Conservation (phyloP, 1,284 basidiomycete genomes). For the Ustilago shanxiensis region DNA sequence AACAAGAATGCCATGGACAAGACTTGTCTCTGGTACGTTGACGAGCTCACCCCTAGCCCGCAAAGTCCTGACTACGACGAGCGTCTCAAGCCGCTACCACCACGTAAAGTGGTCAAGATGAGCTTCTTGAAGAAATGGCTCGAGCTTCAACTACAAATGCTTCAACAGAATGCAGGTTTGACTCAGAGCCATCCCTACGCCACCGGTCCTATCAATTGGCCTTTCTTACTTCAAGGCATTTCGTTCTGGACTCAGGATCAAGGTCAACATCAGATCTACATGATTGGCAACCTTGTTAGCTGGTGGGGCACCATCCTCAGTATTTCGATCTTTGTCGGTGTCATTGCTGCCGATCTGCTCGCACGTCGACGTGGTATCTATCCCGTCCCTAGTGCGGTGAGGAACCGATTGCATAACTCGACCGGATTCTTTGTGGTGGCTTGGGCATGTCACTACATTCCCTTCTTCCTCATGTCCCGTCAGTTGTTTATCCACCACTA, state of each 20-base stretch:
- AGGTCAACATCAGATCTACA: conserved; percentile 90
- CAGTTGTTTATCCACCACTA: conserved; percentile 95
- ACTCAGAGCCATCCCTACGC: conserved; percentile 97
- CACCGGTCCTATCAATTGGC: conserved; percentile 94
- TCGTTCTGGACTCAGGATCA: conserved; percentile 93
- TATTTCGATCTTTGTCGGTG: conserved; percentile 87
- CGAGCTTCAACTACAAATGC: conserved; percentile 93
- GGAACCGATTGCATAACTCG: conserved; percentile 91
- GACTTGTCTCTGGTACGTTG: conserved; percentile 87
- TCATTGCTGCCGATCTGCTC: conserved; percentile 87
- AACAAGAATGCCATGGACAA: conserved; percentile 91
- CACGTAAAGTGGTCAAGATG: conserved; percentile 82
- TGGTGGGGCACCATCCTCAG: conserved; percentile 94
- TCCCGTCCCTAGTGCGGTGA: conserved; percentile 83
- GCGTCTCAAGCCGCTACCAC: conserved; percentile 63
- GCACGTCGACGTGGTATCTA: conserved; percentile 86
- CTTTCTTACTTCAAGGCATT: conserved; percentile 93
- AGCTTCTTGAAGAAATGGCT: conserved; percentile 95
- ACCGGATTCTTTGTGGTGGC: conserved; percentile 93
- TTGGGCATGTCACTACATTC: conserved; percentile 95
- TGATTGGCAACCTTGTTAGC: conserved; percentile 91
- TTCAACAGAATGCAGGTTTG: conserved; percentile 96
- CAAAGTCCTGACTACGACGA: conserved; percentile 57
- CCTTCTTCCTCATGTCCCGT: conserved; percentile 97
- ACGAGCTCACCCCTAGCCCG: conserved; percentile 80